These are phyloP conservation scores for Cairneyella variabilis DNA, from an alignment of 495 filamentous ascomycete genomes.

Conservation along the genomic window DNA sequence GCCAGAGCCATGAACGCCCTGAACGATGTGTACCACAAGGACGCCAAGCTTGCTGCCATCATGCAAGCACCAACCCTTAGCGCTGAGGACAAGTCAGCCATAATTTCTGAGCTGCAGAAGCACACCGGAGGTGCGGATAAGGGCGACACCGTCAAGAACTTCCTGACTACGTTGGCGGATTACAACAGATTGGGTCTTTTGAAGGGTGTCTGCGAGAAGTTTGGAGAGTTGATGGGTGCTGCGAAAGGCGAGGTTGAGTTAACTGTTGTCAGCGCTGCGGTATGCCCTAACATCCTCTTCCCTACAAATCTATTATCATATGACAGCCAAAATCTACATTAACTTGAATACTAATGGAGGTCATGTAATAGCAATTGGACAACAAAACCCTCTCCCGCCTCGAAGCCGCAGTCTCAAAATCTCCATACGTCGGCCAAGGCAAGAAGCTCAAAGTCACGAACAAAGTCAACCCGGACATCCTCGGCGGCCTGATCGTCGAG, in stretches of 20 bases:
- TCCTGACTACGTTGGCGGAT: conserved; percentile 82
- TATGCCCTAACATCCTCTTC: too few species aligned
- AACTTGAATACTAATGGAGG: conserved; percentile 1
- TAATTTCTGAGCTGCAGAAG: conserved; percentile 82
- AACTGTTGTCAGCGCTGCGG: conserved; percentile 82
- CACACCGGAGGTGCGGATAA: conserved; percentile 63
- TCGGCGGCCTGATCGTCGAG: conserved; percentile 92
- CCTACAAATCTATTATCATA: too few species aligned
- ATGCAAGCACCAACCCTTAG: conserved; percentile 77
- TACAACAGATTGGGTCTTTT: conserved; percentile 91
- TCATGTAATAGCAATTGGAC: conserved; percentile 69
- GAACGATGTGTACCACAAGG: conserved; percentile 67
- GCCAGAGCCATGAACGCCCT: conserved; percentile 71
- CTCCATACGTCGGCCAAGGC: conserved; percentile 78
- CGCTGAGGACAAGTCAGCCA: conserved; percentile 71
- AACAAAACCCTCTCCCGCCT: conserved; percentile 77
- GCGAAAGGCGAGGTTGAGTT: conserved; percentile 90
- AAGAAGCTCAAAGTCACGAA: conserved; percentile 97
- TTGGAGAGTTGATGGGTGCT: conserved; percentile 79
- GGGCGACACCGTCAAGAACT: conserved; percentile 86
- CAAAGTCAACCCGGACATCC: conserved; percentile 90
- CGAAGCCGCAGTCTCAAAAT: conserved; percentile 86
- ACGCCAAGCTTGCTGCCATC: conserved; percentile 72
- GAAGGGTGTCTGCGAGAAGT: conserved; percentile 81
- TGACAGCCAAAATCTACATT: too few species aligned